phyloP scores from a whole-genome alignment of 208 protist species.

The Ichthyophonus hoferi region DNA sequence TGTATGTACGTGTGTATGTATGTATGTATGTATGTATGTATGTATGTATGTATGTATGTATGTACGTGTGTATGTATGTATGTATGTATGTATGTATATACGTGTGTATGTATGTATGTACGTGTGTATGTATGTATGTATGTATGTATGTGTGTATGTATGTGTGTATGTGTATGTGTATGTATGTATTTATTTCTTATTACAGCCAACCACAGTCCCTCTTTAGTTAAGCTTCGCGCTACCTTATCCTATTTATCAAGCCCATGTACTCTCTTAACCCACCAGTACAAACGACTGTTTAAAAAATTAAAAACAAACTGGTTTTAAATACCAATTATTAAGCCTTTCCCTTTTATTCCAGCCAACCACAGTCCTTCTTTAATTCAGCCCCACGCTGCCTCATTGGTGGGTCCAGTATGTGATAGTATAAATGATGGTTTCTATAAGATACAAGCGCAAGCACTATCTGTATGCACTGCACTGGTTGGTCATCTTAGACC shows the following conservation, averaged over 20 bases:
- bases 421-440: conserved; percentile 60
- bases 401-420: conserved; percentile 44
- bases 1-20: neutral
- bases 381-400: conserved; percentile 48
- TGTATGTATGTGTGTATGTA: neutral
- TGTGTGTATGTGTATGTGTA: neutral
- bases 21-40: neutral
- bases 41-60: neutral
- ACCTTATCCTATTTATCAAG: neutral
- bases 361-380: conserved; percentile 39
- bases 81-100: neutral
- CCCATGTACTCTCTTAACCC: neutral
- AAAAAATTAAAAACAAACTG: neutral
- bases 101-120: neutral
- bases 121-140: neutral
- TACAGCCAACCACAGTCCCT: conserved; percentile 38
- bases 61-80: neutral
- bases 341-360: neutral
- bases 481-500: neutral
- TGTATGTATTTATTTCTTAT: neutral
- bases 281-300: neutral
- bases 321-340: neutral
- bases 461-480: neutral
- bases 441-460: conserved; percentile 62
- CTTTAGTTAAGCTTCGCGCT: conserved; percentile 47